Evolutionary conservation across 2,329 filamentous ascomycete genomes (phyloP).

Genomic region (Colletotrichum phormii): DNA sequence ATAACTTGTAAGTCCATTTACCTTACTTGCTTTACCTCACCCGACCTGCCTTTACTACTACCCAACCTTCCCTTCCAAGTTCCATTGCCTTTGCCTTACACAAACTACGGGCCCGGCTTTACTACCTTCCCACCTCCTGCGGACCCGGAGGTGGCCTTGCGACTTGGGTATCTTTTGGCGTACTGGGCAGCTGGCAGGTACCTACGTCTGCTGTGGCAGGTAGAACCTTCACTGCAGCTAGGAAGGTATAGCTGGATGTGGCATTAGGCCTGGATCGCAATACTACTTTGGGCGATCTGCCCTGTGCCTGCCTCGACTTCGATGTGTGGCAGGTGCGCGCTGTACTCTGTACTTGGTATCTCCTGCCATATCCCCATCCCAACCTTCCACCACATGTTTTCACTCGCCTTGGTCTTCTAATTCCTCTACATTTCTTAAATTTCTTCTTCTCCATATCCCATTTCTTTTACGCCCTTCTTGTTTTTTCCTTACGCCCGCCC

Average conservation of each 20-base stretch:
- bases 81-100: conserved; percentile 4
- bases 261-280: conserved; percentile 15
- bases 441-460: background rate
- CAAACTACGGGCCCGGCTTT: background rate
- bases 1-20: background rate
- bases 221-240: background rate
- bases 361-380: conserved; percentile 20
- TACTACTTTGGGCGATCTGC: conserved; percentile 25
- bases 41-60: background rate
- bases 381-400: conserved; percentile 7
- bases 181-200: background rate
- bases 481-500: background rate
- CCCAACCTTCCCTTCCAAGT: conserved; percentile 13
- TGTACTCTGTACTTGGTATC: conserved; percentile 19
- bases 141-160: background rate
- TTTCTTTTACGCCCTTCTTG: background rate
- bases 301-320: conserved; percentile 5
- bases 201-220: too few relatives aligned
- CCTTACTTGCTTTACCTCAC: background rate
- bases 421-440: background rate
- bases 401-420: background rate
- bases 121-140: background rate
- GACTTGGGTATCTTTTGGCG: background rate
- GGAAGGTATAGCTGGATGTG: conserved; percentile 12
- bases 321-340: conserved; percentile 21